Evolutionary conservation across 129 eudicot genomes (phyloP).

Genomic region (Helianthus tuberosus): DNA sequence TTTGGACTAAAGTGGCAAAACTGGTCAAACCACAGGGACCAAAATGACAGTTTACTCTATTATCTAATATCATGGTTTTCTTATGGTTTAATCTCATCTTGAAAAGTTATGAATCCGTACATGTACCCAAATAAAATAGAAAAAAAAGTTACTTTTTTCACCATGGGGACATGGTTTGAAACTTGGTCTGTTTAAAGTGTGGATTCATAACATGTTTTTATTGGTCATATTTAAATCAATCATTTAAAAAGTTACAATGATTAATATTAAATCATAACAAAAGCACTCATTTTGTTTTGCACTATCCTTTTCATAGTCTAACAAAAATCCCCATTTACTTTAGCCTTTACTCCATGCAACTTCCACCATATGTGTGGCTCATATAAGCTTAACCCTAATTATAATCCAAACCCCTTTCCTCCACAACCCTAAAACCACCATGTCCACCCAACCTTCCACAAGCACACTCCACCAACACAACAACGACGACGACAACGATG

Average conservation of each 20-base stretch:
- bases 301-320: slow-evolving; percentile 9
- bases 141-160: background rate
- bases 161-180: background rate
- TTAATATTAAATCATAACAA: background rate
- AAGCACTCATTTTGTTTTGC: slow-evolving; percentile 2
- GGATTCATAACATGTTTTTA: background rate
- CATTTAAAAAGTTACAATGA: background rate
- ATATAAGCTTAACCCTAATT: too few species aligned
- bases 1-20: too few species aligned
- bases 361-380: slow-evolving; percentile 44
- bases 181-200: background rate
- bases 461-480: slow-evolving; percentile 8
- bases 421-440: slow-evolving; percentile 24
- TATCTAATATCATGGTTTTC: too few species aligned
- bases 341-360: slow-evolving; percentile 39
- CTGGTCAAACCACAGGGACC: too few species aligned
- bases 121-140: too few species aligned
- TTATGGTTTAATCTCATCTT: too few species aligned
- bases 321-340: slow-evolving; percentile 17
- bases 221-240: background rate
- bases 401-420: too few species aligned
- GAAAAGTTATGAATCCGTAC: too few species aligned
- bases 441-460: slow-evolving; percentile 39
- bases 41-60: too few species aligned
- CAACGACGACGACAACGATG: slow-evolving; percentile 15